Base-by-base conservation (phyloP, 2,329 filamentous ascomycete genomes). In the Fusarium sp. region DNA sequence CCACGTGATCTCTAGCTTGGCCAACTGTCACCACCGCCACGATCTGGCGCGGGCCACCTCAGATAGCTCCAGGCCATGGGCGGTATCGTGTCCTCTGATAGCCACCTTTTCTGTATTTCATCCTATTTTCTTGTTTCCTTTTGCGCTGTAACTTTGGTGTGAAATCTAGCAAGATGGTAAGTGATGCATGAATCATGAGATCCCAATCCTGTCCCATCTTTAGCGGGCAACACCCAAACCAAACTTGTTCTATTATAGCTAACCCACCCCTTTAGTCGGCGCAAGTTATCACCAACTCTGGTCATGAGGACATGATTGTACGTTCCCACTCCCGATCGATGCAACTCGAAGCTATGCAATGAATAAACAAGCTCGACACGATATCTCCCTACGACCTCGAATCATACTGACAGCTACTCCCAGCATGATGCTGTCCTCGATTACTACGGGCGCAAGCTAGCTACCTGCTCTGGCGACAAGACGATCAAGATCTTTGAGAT, bases 231-330 rank as follows among this genome's bases (percentile, higher is more conserved):
- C 42, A 35, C 35, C 8, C 56, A 51, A 28, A 17, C 26, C 8
- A 35, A 51, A 28, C 51, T 55, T 66, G 35, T 58, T 44, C 47
- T 51, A 63, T 45, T 35, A 66, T 47, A 74, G 72, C 80, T 83
- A 79, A 84, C 77, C 52, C 60, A 55, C 49, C 59, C 66, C 60
- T 60, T 56, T 70, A 85, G 83, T 81, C 84, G 74, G 79, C 84
- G 73, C 84, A 85, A 79, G 83, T 84, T 68, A 85, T 86, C 75
- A 80, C 83, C 64, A 86, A 85, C 78, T 83, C 84, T 58, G 83
- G 84, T 81, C 96, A 99, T 87, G 96, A 98, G 92, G 96, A 98
- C 83, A 98, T 98, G 96, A 98, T 99, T 90, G 96, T 98, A 95
- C 81, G 94, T 90, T 77, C 39, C 45, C 18, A 7, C 39, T 59